Base-by-base conservation (phyloP, 73 alveolate species). In the Effrenium voratum region DNA sequence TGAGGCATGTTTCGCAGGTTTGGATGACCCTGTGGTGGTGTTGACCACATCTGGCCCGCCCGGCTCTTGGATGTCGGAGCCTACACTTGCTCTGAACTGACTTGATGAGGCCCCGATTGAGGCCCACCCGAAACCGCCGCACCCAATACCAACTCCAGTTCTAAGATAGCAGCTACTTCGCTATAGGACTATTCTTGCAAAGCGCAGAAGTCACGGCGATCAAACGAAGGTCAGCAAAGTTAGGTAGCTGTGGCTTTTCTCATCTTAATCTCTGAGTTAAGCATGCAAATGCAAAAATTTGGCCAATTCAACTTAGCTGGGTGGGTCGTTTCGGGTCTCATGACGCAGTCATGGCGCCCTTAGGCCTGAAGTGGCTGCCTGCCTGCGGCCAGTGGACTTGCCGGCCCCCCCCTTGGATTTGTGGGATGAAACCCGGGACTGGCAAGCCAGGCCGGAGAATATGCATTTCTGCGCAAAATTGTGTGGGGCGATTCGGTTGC, bases 11-110 rank as follows among this genome's bases (percentile, higher is more conserved):
- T n/a, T n/a, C n/a, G n/a, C 84, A 81, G 92, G 92, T 15, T 47
- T 81, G 70, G 92, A 81, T 26, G 92, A 81, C 47, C 92, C 92
- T 50, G 28, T 55, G 49, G 66, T 81, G 15, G 92, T 81, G 47
- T 47, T 81, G 47, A 81, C 92, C 3, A 81, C 92, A 26, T 49
- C 92, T 32, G 92, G 92, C 8, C 24, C 92, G 91, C 44, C 44
- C 19, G 91, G 66, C 0, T 24, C 34, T 19, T 28, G 36, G 55
- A 76, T 57, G 72, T 57, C 72, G 19, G 72, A 57, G 0, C 4
- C 19, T 57, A 57, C 28, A 57, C 32, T 32, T 57, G 19, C 28
- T 19, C 19, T 10, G 2, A 24, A 5, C 19, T 57, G 36, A 57
- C 28, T 26, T 57, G 32, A 57, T 26, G 72, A 57, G 72, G 4